Evolutionary conservation across 2,329 filamentous ascomycete species (phyloP), one percentile per base, ranked within the genome.

Genomic region (Monascus ruber): DNA sequence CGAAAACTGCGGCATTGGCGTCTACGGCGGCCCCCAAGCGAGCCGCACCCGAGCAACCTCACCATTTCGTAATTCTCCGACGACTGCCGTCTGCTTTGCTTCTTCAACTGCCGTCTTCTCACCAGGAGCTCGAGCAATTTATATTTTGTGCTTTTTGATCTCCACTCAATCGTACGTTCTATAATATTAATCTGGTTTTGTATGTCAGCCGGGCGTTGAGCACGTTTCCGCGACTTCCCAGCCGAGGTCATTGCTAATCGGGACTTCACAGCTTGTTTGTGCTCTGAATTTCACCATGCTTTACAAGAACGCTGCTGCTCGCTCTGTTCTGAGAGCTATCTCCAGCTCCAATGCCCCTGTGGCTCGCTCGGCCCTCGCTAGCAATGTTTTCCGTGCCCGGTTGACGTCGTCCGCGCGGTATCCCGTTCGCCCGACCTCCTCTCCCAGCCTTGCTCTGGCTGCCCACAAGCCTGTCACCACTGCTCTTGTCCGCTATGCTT

Each of bases 401-500:
- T 60, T 66, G 61, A 64, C 59, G 42, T 63, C 62, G 39, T 60
- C 64, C 47, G 55, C 62, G 45, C 63, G 62, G 40, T 48, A 47
- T 53, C 51, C 56, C 43, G 48, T 54, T 50, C 58, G 60, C 46
- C 51, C 55, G 47, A 52, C 55, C 41, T 48, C 61, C 27, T 53
- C 56, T 17, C 50, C 63, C 26, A 61, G 50, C 51, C 53, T 70
- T 43, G 60, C 67, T 46, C 54, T 71, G 41, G 55, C 64, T 41
- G 48, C 59, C 48, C 62, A 60, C 53, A 65, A 66, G 54, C 66
- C 69, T 33, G 56, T 68, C 29, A 66, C 63, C 46, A 68, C 63
- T 33, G 64, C 68, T 34, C 60, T 72, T 34, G 63, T 72, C 48
- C 71, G 70, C 46, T 67, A 70, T 56, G 59, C 65, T 26, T 64